Percentiles rank a stretch among this genome's conserved stretches.
These are phyloP conservation scores for Apophysomyces variabilis DNA, from an alignment of 371 early-diverging fungal genomes.

Conservation along the genomic window DNA sequence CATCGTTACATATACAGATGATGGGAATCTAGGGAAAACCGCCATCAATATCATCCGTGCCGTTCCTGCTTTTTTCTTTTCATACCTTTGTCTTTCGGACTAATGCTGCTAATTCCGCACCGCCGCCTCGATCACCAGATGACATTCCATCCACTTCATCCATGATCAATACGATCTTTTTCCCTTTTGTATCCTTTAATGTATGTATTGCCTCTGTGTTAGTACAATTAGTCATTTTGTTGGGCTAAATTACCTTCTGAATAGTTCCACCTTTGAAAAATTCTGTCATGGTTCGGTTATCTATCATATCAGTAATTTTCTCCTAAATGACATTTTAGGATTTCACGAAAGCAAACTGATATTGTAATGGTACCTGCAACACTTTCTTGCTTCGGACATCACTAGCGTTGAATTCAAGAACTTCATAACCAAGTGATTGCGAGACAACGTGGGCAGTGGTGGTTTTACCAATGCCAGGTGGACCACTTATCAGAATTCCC, in stretches of 20 bases:
- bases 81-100: conserved; percentile 89
- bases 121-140: conserved; percentile 98
- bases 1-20: conserved; percentile 99
- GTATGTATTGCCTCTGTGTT: background rate
- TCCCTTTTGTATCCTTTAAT: background rate
- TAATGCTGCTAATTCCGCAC: conserved; percentile 87
- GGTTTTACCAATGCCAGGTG: conserved; percentile 99
- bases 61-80: background rate
- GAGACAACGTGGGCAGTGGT: conserved; percentile 94
- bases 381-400: conserved; percentile 95
- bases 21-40: conserved; percentile 78
- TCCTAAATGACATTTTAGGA: conserved; percentile 15
- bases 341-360: background rate
- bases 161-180: conserved; percentile 89
- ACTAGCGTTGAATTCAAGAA: conserved; percentile 99
- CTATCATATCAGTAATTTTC: conserved; percentile 48
- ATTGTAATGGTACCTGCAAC: conserved; percentile 60
- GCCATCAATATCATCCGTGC: background rate
- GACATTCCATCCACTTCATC: conserved; percentile 99
- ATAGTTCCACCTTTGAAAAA: conserved; percentile 39
- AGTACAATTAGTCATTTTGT: background rate
- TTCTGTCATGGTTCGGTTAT: conserved; percentile 77
- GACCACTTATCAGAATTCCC: conserved; percentile 94
- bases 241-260: conserved; percentile 6
- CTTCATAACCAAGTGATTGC: conserved; percentile 77